Evolutionary conservation across 2,329 filamentous ascomycete genomes (phyloP).

Genomic region (Esteya vermicola): DNA sequence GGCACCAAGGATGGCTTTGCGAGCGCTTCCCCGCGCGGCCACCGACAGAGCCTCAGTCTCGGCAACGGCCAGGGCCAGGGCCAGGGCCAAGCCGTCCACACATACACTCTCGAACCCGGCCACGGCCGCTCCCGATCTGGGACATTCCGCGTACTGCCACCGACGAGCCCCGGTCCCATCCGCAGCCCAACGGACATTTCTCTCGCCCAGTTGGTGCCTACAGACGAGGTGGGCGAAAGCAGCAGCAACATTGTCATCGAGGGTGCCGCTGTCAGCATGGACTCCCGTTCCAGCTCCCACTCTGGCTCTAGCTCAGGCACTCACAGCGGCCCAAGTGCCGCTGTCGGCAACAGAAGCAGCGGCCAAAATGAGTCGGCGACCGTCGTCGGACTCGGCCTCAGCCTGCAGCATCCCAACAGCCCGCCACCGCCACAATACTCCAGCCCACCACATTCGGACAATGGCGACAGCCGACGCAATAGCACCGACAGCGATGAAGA

Average conservation of each 20-base stretch:
- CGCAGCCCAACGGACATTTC: constrained; percentile 94
- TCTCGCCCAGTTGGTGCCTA: constrained; percentile 65
- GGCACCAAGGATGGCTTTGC: constrained; percentile 51
- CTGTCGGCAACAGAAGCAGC: too few species aligned
- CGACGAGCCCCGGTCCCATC: constrained; percentile 76
- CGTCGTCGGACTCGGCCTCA: constrained; percentile 24
- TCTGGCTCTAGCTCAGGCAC: too few species aligned
- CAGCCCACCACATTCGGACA: constrained; percentile 48
- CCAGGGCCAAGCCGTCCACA: constrained; percentile 30
- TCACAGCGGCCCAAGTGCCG: too few species aligned
- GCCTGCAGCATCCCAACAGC: constrained; percentile 40
- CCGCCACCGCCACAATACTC: constrained; percentile 62
- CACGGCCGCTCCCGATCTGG: constrained; percentile 66
- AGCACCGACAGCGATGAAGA: constrained; percentile 45
- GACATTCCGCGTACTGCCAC: constrained; percentile 59
- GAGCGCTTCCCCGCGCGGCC: constrained; percentile 22
- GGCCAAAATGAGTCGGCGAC: not conserved
- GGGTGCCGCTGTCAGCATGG: not conserved
- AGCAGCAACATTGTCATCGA: constrained; percentile 26
- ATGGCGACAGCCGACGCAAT: constrained; percentile 37
- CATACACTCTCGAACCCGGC: constrained; percentile 35
- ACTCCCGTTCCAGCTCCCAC: too few species aligned
- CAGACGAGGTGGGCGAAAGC: constrained; percentile 58
- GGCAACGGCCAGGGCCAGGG: constrained; percentile 29
- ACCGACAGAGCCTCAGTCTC: too few species aligned